A percentile compares a stretch with the other conserved stretches of the same genome.
Conservation (phyloP, 768 basidiomycete species). For the Fomitopsis serialis region DNA sequence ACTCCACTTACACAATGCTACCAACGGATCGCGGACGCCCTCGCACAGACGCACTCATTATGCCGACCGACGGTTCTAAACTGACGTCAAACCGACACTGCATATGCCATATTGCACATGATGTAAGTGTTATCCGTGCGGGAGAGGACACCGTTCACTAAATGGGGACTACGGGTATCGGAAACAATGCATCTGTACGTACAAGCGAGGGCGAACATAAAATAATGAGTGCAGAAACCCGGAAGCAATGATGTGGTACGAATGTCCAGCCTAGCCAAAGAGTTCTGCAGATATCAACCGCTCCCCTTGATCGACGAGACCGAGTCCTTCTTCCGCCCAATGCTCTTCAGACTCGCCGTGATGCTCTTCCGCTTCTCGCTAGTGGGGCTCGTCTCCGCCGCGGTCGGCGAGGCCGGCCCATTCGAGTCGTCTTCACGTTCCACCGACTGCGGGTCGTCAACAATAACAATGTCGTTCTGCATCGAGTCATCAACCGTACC, state of each 20-base stretch:
- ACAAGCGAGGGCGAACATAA: conserved; percentile 13
- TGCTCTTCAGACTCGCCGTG: conserved; percentile 49
- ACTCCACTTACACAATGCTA: too few relatives aligned
- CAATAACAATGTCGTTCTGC: conserved; percentile 27
- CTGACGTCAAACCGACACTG: too few relatives aligned
- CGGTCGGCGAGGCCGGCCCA: conserved; percentile 27
- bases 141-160: conserved; percentile 4
- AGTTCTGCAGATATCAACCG: conserved; percentile 1
- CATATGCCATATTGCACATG: too few relatives aligned
- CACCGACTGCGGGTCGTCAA: conserved; percentile 31
- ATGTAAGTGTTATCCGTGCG: not conserved
- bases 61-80: too few relatives aligned
- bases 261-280: conserved; percentile 13
- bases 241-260: conserved; percentile 13
- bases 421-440: conserved; percentile 24
- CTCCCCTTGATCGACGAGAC: conserved; percentile 40
- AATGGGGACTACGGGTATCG: conserved; percentile 20
- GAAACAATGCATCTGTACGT: conserved; percentile 14
- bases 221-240: conserved; percentile 4
- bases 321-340: conserved; percentile 54
- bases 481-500: conserved; percentile 31
- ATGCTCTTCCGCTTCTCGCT: conserved; percentile 55
- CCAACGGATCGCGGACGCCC: too few relatives aligned
- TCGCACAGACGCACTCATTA: too few relatives aligned
- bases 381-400: conserved; percentile 23